Conservation (phyloP, 2,329 filamentous ascomycete genomes). For the Sphaerulina musiva region DNA sequence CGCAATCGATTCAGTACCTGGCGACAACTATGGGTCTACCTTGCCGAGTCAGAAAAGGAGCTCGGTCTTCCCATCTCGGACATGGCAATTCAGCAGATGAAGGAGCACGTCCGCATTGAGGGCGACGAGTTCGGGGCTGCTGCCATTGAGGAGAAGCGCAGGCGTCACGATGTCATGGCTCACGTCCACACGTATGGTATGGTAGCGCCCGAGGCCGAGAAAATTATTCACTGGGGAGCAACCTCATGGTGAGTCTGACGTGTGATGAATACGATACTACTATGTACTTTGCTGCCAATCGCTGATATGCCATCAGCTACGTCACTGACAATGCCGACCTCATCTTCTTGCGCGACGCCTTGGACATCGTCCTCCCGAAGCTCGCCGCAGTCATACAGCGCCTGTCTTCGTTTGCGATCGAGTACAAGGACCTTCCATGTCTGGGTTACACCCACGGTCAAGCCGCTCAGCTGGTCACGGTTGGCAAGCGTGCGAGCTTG, state of each 20-base stretch:
- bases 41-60: conserved; percentile 76
- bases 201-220: conserved; percentile 68
- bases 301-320: conserved; percentile 33
- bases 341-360: conserved; percentile 66
- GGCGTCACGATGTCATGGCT: conserved; percentile 49
- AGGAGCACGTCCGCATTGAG: conserved; percentile 40
- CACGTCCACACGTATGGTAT: conserved; percentile 57
- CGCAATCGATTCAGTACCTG: conserved; percentile 69
- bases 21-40: conserved; percentile 78
- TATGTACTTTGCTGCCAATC: neutral
- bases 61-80: conserved; percentile 69
- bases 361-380: conserved; percentile 71
- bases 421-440: conserved; percentile 66
- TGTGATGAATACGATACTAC: neutral
- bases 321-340: conserved; percentile 72
- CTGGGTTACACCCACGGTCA: conserved; percentile 73
- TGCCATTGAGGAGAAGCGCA: conserved; percentile 44
- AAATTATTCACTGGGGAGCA: conserved; percentile 73
- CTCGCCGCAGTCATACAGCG: conserved; percentile 72
- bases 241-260: conserved; percentile 43
- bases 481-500: conserved; percentile 62
- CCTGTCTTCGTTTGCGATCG: conserved; percentile 62
- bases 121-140: conserved; percentile 45
- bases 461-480: conserved; percentile 50
- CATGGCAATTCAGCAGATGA: conserved; percentile 49